Evolutionary conservation across 108 stramenopile species (phyloP), one percentile per base, ranked within the genome.

Genomic region (Epipyxis sp.): DNA sequence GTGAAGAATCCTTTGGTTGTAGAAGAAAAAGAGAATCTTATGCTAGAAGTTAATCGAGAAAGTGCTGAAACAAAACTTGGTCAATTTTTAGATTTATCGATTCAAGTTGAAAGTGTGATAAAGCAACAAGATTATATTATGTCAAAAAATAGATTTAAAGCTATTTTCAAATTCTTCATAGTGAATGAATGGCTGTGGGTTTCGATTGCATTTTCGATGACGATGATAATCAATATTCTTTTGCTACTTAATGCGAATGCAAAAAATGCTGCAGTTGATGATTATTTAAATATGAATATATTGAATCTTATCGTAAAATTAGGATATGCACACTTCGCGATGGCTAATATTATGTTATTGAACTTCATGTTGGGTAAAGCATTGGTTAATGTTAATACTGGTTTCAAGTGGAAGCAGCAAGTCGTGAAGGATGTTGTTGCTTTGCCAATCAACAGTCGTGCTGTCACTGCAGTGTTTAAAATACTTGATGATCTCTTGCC

Each of bases 281-380:
- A 20, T 13, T 68, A 40, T 37, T 37, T 68, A 37, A 68, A 68
- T 20, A 16, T 25, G 20, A 57, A 25, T 25, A 16, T 20, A 20
- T 25, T 20, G 16, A 20, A 20, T 16, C 54, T 57, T 16, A 25
- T 25, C 54, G 20, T 20, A 57, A 16, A 25, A 16, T 20, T 57
- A 16, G 54, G 54, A 57, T 57, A 57, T 25, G 39, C 40, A 16
- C 65, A 68, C 65, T 68, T 68, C 39, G 65, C 65, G 13, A 25
- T 68, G 65, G 20, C 65, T 20, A 20, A 16, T 37, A 40, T 68
- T 20, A 20, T 68, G 40, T 40, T 68, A 13, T 16, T 68, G 29
- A 68, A 68, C 20, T 68, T 68, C 41, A 16, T 41, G 20, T 37
- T 68, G 65, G 65, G 65, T 13, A 16, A 20, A 16, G 65, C 65